Evolutionary conservation across 1,284 basidiomycete genomes (phyloP).

Genomic region (Acaromyces ingoldii): DNA sequence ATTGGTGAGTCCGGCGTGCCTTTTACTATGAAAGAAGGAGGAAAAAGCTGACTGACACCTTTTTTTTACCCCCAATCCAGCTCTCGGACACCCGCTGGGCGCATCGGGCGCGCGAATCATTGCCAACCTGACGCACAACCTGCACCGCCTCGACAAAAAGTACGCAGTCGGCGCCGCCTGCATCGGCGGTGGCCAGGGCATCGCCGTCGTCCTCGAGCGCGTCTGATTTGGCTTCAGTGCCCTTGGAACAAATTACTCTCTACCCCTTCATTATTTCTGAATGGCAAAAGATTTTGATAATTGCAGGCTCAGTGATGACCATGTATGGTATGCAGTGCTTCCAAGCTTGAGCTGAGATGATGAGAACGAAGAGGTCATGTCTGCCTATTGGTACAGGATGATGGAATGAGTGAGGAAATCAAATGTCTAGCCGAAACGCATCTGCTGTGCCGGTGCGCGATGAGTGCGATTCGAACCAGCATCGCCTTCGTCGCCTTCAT

Average conservation of each 20-base stretch:
- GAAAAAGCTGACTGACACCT: not conserved
- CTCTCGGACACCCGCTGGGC: slow-evolving; percentile 58
- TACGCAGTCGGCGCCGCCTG: slow-evolving; percentile 59
- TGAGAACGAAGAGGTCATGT: not conserved
- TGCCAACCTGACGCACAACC: slow-evolving; percentile 57
- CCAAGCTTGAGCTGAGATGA: not conserved
- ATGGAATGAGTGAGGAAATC: not conserved
- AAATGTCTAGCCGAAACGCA: too few relatives aligned
- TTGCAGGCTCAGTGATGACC: too few relatives aligned
- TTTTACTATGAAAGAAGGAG: not conserved
- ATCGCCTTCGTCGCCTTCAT: too few relatives aligned
- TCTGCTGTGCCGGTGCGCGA: too few relatives aligned
- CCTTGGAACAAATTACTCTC: not conserved
- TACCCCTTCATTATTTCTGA: not conserved
- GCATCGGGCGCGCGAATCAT: slow-evolving; percentile 58
- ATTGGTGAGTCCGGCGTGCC: slow-evolving; percentile 35
- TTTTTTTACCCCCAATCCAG: slow-evolving; percentile 26
- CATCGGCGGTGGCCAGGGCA: slow-evolving; percentile 57
- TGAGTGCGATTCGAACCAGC: too few relatives aligned
- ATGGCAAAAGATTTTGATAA: not conserved
- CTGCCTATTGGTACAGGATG: not conserved
- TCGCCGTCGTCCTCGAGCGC: slow-evolving; percentile 53
- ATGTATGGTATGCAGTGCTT: not conserved
- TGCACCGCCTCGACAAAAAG: slow-evolving; percentile 56
- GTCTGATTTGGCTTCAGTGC: too few relatives aligned